phyloP scores from a whole-genome alignment of 2,329 filamentous ascomycete species.

The Hypoxylon sp. region DNA sequence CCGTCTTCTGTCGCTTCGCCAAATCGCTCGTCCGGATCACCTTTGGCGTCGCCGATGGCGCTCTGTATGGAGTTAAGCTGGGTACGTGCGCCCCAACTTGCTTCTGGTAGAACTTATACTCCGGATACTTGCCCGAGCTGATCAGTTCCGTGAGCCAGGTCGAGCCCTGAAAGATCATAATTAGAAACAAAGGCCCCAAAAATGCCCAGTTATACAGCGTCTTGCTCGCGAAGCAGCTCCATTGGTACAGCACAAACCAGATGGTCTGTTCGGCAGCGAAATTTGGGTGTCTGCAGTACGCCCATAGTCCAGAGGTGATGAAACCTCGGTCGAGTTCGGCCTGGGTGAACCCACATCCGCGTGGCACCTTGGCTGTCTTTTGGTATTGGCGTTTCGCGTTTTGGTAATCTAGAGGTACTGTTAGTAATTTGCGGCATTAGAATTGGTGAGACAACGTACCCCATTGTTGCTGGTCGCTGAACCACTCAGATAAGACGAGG shows the following conservation, averaged over 20 bases:
- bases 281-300: conserved; percentile 91
- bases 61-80: conserved; percentile 59
- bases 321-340: conserved; percentile 92
- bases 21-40: conserved; percentile 65
- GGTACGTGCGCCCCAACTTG: conserved; percentile 88
- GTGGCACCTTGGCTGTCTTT: conserved; percentile 76
- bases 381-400: conserved; percentile 81
- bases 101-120: conserved; percentile 86
- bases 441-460: conserved; percentile 58
- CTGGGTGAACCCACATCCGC: conserved; percentile 70
- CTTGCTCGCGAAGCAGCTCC: conserved; percentile 81
- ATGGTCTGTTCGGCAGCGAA: conserved; percentile 92
- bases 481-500: conserved; percentile 74
- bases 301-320: conserved; percentile 84
- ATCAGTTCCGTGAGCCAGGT: conserved; percentile 89
- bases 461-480: conserved; percentile 96
- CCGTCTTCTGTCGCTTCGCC: conserved; percentile 58
- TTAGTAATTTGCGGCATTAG: conserved; percentile 29
- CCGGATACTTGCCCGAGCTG: conserved; percentile 83
- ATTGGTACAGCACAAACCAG: conserved; percentile 90
- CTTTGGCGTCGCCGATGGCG: conserved; percentile 56
- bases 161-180: conserved; percentile 88
- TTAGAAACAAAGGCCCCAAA: conserved; percentile 74
- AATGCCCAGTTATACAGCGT: conserved; percentile 83
- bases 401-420: conserved; percentile 73